Evolutionary conservation across 192 early-diverging fungal genomes (phyloP), one percentile per base, ranked within the genome.

Genomic region (Umbelopsis isabellina): DNA sequence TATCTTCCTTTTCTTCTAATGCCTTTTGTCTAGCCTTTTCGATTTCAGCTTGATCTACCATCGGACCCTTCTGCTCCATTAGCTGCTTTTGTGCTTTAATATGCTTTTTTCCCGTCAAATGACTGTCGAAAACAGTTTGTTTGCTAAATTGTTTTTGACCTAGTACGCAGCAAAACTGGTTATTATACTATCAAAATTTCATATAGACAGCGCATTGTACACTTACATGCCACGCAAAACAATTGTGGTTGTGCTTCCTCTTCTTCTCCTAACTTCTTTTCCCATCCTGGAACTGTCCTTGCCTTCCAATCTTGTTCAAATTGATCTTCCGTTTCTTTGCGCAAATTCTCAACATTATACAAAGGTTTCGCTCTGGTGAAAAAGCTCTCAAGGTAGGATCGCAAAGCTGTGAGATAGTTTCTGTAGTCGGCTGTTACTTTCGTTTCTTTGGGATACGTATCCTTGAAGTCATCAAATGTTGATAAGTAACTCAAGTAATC

Each of bases 41-140:
- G 2, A 66, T 73, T 22, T 70, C 80, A 35, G 13, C 33, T 46
- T 75, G 75, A 67, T 35, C 64, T 66, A 76, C 46, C 18, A 71
- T 70, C 3, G 23, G 18, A 11, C 65, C 53, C 3, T 75, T 67
- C 10, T 79, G 48, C 30, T 74, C 75, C 11, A 75, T 53, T 37
- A 90, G 65, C 22, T 76, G 76, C n/a, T 83, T 82, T 10, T 84
- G 88, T 2, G 91, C 92, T 72, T 95, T 97, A 46, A 89, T 85
- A 77, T 99, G 97, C 74, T 97, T 97, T 79, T 94, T 95, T 37
- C 95, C 93, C 22, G 79, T 90, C 70, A 95, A 79, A 70, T 98
- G 96, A 10, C 88, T 90, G n/a, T 87, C 84, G 78, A 86, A 96
- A 2, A 97, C 93, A 3, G 91, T 89, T 37, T 92, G 74, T 66